Evolutionary conservation across 129 eudicot genomes (phyloP).

Genomic region (Ambrosia trifida): DNA sequence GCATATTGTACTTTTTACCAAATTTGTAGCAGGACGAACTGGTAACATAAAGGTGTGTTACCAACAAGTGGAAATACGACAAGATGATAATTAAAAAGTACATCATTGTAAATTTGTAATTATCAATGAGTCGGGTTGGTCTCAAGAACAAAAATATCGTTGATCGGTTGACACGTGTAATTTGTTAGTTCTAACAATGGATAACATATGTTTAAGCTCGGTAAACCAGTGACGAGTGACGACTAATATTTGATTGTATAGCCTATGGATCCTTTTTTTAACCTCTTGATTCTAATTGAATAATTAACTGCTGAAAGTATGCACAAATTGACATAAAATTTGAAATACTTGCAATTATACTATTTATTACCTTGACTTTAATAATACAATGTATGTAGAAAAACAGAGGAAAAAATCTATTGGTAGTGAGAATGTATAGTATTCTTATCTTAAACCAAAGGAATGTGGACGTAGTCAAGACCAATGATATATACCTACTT

Average conservation of each 20-base stretch:
- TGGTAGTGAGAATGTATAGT: background rate
- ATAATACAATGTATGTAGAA: background rate
- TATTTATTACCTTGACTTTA: too few relatives aligned
- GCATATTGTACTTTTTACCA: too few relatives aligned
- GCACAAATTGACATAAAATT: background rate
- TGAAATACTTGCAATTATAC: background rate
- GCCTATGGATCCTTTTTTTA: too few relatives aligned
- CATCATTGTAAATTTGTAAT: background rate
- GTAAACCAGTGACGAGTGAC: too few relatives aligned
- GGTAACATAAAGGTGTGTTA: background rate
- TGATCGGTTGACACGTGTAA: background rate
- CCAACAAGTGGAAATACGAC: conserved; percentile 1
- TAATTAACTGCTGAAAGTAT: background rate
- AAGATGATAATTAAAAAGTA: background rate
- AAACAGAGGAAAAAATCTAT: background rate
- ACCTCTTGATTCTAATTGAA: background rate
- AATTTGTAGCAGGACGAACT: background rate
- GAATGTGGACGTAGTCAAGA: background rate
- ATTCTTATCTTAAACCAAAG: background rate
- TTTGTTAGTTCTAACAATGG: background rate
- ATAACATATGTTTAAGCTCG: background rate
- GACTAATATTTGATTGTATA: too few relatives aligned
- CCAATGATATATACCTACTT: conserved; percentile 21
- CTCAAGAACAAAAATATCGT: background rate
- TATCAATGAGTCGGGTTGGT: background rate